Base-by-base conservation (phyloP, 768 basidiomycete species). In the Amanita molliuscula region DNA sequence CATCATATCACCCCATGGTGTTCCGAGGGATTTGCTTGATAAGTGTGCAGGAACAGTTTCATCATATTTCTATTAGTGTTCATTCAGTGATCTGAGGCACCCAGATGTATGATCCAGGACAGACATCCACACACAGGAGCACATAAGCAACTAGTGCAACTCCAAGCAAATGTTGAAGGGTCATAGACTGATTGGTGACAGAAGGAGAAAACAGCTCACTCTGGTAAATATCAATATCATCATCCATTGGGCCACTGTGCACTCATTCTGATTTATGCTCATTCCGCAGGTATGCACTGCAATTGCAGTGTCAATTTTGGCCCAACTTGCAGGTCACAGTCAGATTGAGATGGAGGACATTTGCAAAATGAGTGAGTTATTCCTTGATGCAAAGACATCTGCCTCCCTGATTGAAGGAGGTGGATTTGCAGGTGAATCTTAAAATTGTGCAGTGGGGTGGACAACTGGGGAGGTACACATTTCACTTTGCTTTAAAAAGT, bases 1-100 rank as follows among this genome's bases (percentile, higher is more conserved):
- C 54, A 85, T 98, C 48, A 73, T 90, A n/a, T 77, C 90, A 5
- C 89, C 96, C 1, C 95, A 98, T 61, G 96, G n/a, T n/a, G n/a
- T n/a, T n/a, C n/a, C n/a, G n/a, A n/a, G n/a, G n/a, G n/a, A n/a
- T n/a, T n/a, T n/a, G 96, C 74, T 97, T 40, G 96, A 98, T 67
- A 78, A 96, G 82, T 92, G 69, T 51, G 74, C 54, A 10, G 46
- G 10, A 37, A 46, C 18, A 25, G 26, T 35, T 48, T 45, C 49
- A 20, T 40, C 41, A 23, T 33, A 36, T 47, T 38, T 28, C 53
- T 55, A 16, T 21, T 2, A 3, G 8, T 11, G 23, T 11, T 41
- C 7, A 41, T 38, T 48, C 26, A 49, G 46, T 59, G n/a, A 13
- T 21, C 43, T 44, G 28, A 33, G 25, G 9, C 31, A 8, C 23